phyloP scores from a whole-genome alignment of 768 basidiomycete genomes.

The Xerocomellus amylosporus region DNA sequence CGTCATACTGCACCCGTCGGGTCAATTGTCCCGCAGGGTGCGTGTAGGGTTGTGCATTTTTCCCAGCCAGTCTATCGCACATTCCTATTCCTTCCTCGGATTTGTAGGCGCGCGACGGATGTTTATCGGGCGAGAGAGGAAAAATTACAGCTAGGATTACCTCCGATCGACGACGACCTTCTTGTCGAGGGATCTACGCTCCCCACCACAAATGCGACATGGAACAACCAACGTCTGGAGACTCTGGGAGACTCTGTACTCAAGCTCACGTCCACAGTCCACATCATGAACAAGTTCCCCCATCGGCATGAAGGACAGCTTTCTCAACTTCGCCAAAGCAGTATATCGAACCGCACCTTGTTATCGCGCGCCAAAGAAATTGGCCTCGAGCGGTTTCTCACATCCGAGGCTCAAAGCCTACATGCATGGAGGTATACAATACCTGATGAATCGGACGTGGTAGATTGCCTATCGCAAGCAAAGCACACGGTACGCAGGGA shows the following conservation, averaged over 20 bases:
- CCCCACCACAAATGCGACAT: constrained; percentile 59
- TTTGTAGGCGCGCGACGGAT: constrained; percentile 66
- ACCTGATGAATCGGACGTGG: constrained; percentile 37
- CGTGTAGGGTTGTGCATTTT: constrained; percentile 56
- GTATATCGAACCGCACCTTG: constrained; percentile 70
- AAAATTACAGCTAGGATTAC: constrained; percentile 55
- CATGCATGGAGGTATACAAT: constrained; percentile 58
- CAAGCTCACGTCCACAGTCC: constrained; percentile 70
- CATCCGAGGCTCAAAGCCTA: constrained; percentile 52
- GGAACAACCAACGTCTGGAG: constrained; percentile 83
- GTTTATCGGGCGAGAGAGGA: constrained; percentile 57
- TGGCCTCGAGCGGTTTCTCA: constrained; percentile 61
- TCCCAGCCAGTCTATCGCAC: constrained; percentile 47
- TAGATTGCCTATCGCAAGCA: constrained; percentile 26
- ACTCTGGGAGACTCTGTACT: constrained; percentile 85
- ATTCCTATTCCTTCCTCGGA: constrained; percentile 59
- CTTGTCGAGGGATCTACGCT: constrained; percentile 76
- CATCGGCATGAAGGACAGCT: constrained; percentile 84
- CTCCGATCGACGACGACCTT: constrained; percentile 52
- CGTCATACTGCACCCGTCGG: constrained; percentile 25
- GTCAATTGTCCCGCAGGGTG: constrained; percentile 40
- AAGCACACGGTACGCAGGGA: constrained; percentile 38
- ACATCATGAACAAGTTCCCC: constrained; percentile 74
- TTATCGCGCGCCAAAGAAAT: constrained; percentile 63
- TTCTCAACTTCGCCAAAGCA: constrained; percentile 56